These are phyloP conservation scores for Leptodermis oblonga DNA, from an alignment of 257 asterid species.

Conservation along the genomic window DNA sequence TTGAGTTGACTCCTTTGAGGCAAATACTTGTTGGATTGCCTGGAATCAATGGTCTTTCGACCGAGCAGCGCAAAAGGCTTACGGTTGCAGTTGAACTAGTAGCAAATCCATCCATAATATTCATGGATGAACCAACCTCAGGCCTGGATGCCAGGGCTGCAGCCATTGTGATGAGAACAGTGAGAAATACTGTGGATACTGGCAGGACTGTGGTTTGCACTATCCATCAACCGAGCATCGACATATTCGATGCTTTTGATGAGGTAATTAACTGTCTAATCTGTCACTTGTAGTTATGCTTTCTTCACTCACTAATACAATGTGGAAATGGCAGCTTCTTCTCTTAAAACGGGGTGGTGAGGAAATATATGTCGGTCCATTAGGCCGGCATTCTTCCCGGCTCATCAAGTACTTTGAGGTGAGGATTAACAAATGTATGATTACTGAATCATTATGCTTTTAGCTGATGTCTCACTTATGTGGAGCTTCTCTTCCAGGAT, in stretches of 20 bases:
- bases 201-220: constrained; percentile 30
- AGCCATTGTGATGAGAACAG: constrained; percentile 29
- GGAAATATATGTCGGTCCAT: constrained; percentile 87
- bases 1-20: constrained; percentile 21
- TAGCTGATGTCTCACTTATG: background rate
- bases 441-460: background rate
- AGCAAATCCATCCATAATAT: constrained; percentile 26
- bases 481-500: constrained; percentile 33
- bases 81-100: constrained; percentile 30
- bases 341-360: constrained; percentile 86
- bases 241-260: constrained; percentile 27
- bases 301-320: background rate
- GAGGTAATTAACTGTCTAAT: no score
- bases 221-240: constrained; percentile 29
- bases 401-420: constrained; percentile 87
- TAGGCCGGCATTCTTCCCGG: constrained; percentile 62
- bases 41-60: constrained; percentile 24
- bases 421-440: constrained; percentile 1
- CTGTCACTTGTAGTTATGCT: background rate
- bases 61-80: constrained; percentile 25
- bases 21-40: constrained; percentile 28
- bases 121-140: constrained; percentile 30
- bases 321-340: constrained; percentile 46
- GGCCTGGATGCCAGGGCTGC: constrained; percentile 30
- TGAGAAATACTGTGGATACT: constrained; percentile 27